Evolutionary conservation across 2,329 filamentous ascomycete genomes (phyloP).

Genomic region (Amphichorda felina): DNA sequence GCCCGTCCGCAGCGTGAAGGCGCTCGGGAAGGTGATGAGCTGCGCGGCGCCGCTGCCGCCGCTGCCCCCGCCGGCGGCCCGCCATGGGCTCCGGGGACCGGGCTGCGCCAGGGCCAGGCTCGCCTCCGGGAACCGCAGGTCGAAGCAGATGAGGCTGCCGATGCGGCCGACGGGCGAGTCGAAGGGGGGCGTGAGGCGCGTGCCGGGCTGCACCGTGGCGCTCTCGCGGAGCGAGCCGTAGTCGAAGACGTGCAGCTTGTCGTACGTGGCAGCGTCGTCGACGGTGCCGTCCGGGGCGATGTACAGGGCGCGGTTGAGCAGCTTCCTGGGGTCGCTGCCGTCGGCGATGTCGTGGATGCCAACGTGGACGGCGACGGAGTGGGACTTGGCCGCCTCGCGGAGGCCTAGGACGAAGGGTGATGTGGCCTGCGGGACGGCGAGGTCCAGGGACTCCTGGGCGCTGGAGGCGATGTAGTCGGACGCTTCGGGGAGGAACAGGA

Average conservation of each 20-base stretch:
- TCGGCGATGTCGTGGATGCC: conserved; percentile 51
- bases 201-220: conserved; percentile 55
- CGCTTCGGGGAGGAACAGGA: conserved; percentile 86
- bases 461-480: conserved; percentile 74
- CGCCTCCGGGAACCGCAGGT: conserved; percentile 73
- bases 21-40: conserved; percentile 75
- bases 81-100: conserved; percentile 15
- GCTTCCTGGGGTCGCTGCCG: conserved; percentile 8
- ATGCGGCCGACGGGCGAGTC: conserved; percentile 62
- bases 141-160: conserved; percentile 80
- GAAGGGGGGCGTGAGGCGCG: conserved; percentile 54
- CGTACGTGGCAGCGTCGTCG: conserved; percentile 42
- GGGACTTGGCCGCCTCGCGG: conserved; percentile 50
- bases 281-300: conserved; percentile 32
- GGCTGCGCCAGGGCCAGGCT: conserved; percentile 50
- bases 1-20: conserved; percentile 81
- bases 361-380: conserved; percentile 65
- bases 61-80: too few species aligned
- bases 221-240: conserved; percentile 38
- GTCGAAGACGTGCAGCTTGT: conserved; percentile 90
- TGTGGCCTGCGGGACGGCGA: conserved; percentile 53
- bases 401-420: conserved; percentile 71
- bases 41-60: too few species aligned
- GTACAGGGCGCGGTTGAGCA: conserved; percentile 42
- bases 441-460: conserved; percentile 53